Evolutionary conservation across 2,329 filamentous ascomycete species (phyloP).

Genomic region (Fusarium continuum): DNA sequence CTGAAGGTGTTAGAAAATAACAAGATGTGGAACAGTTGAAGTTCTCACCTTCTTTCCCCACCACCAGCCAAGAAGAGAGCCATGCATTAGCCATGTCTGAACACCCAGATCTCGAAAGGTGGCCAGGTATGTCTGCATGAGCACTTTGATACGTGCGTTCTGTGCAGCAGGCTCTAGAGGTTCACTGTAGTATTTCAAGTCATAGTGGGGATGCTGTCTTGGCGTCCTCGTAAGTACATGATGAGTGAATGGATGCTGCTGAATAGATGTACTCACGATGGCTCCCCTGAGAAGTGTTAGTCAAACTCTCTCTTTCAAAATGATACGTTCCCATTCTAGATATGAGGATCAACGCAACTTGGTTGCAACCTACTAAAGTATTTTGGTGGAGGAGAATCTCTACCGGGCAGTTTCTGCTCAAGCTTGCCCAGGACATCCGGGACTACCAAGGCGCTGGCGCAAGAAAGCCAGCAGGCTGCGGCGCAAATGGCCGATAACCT

Average conservation of each 20-base stretch:
- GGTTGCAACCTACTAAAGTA: constrained; percentile 29
- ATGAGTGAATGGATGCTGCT: neutral
- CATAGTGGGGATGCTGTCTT: constrained; percentile 48
- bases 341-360: neutral
- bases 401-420: constrained; percentile 10
- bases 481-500: neutral
- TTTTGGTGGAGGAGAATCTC: constrained; percentile 14
- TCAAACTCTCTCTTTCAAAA: fast-evolving
- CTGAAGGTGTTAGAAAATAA: constrained; percentile 47
- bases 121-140: constrained; percentile 76
- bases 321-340: neutral
- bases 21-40: neutral
- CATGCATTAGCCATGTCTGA: constrained; percentile 85
- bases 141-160: constrained; percentile 67
- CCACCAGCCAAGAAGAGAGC: constrained; percentile 88
- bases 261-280: constrained; percentile 25
- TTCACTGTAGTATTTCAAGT: constrained; percentile 51
- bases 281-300: constrained; percentile 31
- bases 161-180: constrained; percentile 64
- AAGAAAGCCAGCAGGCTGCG: constrained; percentile 14
- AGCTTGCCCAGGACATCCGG: constrained; percentile 10
- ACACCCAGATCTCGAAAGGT: constrained; percentile 72
- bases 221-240: constrained; percentile 17
- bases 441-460: constrained; percentile 4
- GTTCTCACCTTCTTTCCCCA: constrained; percentile 69